Base-by-base conservation (phyloP, 2,329 filamentous ascomycete species). In the Ophiostoma piceae region DNA sequence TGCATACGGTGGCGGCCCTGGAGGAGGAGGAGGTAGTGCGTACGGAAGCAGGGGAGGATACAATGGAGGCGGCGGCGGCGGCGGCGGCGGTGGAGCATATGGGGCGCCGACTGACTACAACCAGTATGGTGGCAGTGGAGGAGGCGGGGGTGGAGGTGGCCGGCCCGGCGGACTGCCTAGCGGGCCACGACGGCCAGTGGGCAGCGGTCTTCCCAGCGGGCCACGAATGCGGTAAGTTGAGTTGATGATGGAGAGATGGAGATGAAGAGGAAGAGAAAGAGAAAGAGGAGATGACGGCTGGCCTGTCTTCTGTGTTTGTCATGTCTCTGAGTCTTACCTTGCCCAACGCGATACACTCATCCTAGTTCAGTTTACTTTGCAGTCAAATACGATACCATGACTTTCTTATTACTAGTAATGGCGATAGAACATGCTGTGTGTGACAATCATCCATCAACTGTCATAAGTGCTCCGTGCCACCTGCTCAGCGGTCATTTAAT, bases 171-270 rank as follows among this genome's bases (percentile, higher is more conserved):
- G 83, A 16, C 73, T 84, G 57, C 79, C 80, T 9, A 79, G 74
- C 57, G 76, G 75, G 2, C 78, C 77, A 16, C 74, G 74, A 14
- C 69, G 71, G 12, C 68, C 70, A 1, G 37, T 29, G 1, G 68
- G 60, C 67, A 80, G 77, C 70, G 83, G 84, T 8, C 73, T 85
- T 62, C 79, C 80, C 16, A 80, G 75, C 67, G 76, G 76, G 3
- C 77, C 78, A 1, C 74, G 81, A 68, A 82, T 81, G 79, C 77
- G 82, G 75, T 83, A 77, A 47, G 26, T n/a, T n/a, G 19, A 14
- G 60, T 14, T n/a, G 16, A 29, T 29, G 26, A 29, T 29, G 26
- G 2, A 29, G 26, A 29, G 26, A 29, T 29, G 26, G 26, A 29
- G 26, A 29, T 29, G 22, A 7, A 11, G 29, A 2, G 35, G 62